phyloP scores from a whole-genome alignment of 2,329 filamentous ascomycete species.

The Lithohypha guttulata region DNA sequence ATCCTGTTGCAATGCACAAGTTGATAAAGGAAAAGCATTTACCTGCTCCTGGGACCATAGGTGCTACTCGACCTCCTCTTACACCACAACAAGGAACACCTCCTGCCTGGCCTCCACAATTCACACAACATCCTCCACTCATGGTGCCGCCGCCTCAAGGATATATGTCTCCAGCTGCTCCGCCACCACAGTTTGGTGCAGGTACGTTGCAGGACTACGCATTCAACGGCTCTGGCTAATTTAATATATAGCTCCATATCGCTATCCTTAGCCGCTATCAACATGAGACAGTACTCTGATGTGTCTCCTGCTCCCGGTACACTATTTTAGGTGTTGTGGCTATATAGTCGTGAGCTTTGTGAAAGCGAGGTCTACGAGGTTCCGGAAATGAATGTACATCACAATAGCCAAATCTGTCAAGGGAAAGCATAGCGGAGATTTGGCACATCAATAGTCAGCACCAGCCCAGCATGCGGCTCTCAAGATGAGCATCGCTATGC shows the following conservation, averaged over 20 bases:
- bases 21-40: conserved; percentile 46
- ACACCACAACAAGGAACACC: conserved; percentile 9
- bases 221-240: not conserved
- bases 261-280: conserved; percentile 8
- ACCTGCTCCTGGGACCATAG: conserved; percentile 45
- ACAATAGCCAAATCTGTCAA: no score
- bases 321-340: no score
- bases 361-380: no score
- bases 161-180: conserved; percentile 13
- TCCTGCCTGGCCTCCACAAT: conserved; percentile 23
- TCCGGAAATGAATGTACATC: no score
- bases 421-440: no score
- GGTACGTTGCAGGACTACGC: conserved; percentile 11
- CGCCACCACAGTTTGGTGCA: conserved; percentile 18
- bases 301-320: no score
- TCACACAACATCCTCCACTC: conserved; percentile 24
- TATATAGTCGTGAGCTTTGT: no score
- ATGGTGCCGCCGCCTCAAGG: conserved; percentile 16
- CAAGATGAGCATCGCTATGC: no score
- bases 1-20: conserved; percentile 58
- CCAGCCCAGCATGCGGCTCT: no score
- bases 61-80: conserved; percentile 15
- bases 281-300: no score
- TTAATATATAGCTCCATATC: conserved; percentile 6
- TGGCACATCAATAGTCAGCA: no score